These are phyloP conservation scores for Benincasa hispida DNA, from an alignment of 306 rosid species.

Conservation along the genomic window DNA sequence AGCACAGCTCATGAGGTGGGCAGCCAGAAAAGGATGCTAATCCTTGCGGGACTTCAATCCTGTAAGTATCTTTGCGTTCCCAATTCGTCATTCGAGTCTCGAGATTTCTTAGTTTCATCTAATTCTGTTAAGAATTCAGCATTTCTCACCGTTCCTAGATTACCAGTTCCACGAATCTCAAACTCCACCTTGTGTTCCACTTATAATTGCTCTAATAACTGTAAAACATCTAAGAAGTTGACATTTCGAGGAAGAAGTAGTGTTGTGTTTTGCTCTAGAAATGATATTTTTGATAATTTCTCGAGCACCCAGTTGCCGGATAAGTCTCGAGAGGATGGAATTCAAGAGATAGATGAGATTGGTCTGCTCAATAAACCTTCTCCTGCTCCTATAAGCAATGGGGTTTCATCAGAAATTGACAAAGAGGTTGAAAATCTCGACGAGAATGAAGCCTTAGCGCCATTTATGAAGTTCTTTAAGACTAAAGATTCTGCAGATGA, in stretches of 20 bases:
- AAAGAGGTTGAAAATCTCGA: conserved; percentile 19
- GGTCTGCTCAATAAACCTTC: conserved; percentile 68
- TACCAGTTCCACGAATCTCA: conserved; percentile 6
- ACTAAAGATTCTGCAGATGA: conserved; percentile 30
- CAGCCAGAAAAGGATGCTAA: conserved; percentile 36
- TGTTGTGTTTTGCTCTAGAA: conserved; percentile 40
- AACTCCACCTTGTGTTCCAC: conserved; percentile 15
- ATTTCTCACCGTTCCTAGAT: not conserved
- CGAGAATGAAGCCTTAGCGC: conserved; percentile 48
- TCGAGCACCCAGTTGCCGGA: conserved; percentile 35
- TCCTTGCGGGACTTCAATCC: conserved; percentile 33
- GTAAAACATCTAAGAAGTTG: conserved; percentile 20
- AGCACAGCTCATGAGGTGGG: conserved; percentile 35
- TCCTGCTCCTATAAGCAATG: conserved; percentile 30
- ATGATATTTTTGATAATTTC: conserved; percentile 39
- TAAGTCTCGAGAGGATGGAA: conserved; percentile 22
- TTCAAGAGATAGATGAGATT: conserved; percentile 43
- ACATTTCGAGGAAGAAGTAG: conserved; percentile 25
- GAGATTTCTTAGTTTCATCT: conserved; percentile 10
- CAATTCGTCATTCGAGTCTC: conserved; percentile 5
- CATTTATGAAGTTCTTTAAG: conserved; percentile 78
- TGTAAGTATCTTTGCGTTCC: conserved; percentile 30
- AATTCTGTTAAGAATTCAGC: conserved; percentile 11
- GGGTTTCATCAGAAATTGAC: conserved; percentile 27
- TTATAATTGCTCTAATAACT: conserved; percentile 9